A percentile compares a stretch with the other conserved stretches of the same genome.
Evolutionary conservation across 2,329 filamentous ascomycete species (phyloP).

Genomic region (Pseudogymnoascus sp.): DNA sequence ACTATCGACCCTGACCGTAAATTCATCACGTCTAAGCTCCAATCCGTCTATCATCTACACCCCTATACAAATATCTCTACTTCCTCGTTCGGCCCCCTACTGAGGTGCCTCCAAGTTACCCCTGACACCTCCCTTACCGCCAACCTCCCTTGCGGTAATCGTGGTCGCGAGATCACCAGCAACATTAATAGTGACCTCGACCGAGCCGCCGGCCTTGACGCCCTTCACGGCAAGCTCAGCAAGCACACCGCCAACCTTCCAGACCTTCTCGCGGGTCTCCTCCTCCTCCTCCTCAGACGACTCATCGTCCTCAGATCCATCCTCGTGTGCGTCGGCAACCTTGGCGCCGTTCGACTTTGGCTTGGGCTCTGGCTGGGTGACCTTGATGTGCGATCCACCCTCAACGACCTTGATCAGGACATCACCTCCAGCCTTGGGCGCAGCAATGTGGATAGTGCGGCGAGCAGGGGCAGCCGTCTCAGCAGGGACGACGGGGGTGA

Average conservation of each 20-base stretch:
- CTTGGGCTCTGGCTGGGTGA: slow-evolving; percentile 80
- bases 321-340: slow-evolving; percentile 51
- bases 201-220: slow-evolving; percentile 80
- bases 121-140: slow-evolving; percentile 34
- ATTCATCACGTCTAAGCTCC: slow-evolving; percentile 8
- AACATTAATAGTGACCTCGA: slow-evolving; percentile 91
- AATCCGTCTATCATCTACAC: slow-evolving; percentile 7
- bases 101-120: slow-evolving; percentile 24
- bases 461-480: slow-evolving; percentile 88
- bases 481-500: slow-evolving; percentile 71
- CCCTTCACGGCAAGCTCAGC: slow-evolving; percentile 79
- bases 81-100: not conserved
- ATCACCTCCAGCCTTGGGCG: slow-evolving; percentile 74
- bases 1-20: slow-evolving; percentile 6
- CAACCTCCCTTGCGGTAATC: slow-evolving; percentile 76
- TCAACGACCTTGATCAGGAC: slow-evolving; percentile 84
- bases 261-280: slow-evolving; percentile 81
- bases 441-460: slow-evolving; percentile 69
- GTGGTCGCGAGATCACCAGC: slow-evolving; percentile 70
- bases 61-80: slow-evolving; percentile 2
- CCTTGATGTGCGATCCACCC: slow-evolving; percentile 83
- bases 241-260: slow-evolving; percentile 76
- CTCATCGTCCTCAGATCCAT: slow-evolving; percentile 45
- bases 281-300: slow-evolving; percentile 69
- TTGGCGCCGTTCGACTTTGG: slow-evolving; percentile 53